phyloP scores from a whole-genome alignment of 306 rosid genomes.

The Cucumis hystrix region DNA sequence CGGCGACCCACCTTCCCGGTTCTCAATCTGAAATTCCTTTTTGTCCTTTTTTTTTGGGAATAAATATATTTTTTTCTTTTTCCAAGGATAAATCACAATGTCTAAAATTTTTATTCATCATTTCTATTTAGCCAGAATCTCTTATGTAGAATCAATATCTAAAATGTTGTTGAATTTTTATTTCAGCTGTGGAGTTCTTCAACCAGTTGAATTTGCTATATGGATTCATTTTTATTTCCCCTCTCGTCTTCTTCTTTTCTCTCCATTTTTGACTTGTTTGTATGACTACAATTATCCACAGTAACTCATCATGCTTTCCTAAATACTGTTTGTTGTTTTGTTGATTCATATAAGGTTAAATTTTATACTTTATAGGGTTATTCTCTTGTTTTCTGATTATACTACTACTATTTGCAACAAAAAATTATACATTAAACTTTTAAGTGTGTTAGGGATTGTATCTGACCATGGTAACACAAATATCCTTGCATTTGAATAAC shows the following conservation, averaged over 20 bases:
- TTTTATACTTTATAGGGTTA: not conserved
- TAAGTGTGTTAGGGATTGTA: not conserved
- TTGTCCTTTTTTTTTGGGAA: not conserved
- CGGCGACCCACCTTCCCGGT: too few relatives aligned
- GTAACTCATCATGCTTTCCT: too few relatives aligned
- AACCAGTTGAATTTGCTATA: too few relatives aligned
- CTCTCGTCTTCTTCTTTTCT: too few relatives aligned
- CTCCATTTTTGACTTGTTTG: too few relatives aligned
- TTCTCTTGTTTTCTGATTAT: not conserved
- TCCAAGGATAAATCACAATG: not conserved
- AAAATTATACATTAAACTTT: not conserved
- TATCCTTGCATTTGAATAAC: not conserved
- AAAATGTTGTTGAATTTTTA: too few relatives aligned
- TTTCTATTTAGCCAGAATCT: constrained; percentile 5
- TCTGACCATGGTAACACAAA: not conserved
- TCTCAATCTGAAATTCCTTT: too few relatives aligned
- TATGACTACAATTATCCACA: too few relatives aligned
- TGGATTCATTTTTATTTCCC: too few relatives aligned
- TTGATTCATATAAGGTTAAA: not conserved
- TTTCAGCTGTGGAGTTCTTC: too few relatives aligned
- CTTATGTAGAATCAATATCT: too few relatives aligned
- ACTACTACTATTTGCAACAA: not conserved
- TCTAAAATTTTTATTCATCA: not conserved
- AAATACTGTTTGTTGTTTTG: not conserved
- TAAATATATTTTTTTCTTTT: too few relatives aligned